Conservation (phyloP, 352 stramenopile species). For the Phytophthora nicotianae region DNA sequence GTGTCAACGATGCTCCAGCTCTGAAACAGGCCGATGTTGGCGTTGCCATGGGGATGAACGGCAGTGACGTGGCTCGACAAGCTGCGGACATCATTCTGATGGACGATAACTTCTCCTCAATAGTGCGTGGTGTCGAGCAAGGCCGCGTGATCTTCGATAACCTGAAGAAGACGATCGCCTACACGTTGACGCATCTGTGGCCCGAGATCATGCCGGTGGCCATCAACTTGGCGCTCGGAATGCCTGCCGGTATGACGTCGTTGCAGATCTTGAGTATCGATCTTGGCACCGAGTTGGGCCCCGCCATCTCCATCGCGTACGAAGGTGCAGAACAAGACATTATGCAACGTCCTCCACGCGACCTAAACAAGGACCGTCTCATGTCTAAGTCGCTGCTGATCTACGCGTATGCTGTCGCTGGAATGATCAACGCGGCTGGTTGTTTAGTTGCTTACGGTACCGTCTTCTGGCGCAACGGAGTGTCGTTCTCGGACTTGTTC, state of each 20-base stretch:
- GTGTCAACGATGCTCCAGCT: constrained; percentile 65
- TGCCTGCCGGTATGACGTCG: constrained; percentile 83
- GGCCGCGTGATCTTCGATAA: constrained; percentile 80
- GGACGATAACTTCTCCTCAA: constrained; percentile 96
- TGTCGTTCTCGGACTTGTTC: constrained; percentile 50
- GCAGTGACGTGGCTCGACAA: constrained; percentile 91
- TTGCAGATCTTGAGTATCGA: constrained; percentile 91
- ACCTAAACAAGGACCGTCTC: constrained; percentile 74
- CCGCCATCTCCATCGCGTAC: constrained; percentile 90
- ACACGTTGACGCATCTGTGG: constrained; percentile 90
- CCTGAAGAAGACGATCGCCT: constrained; percentile 93
- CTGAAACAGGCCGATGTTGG: constrained; percentile 92
- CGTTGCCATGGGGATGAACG: constrained; percentile 96
- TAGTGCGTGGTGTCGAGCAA: constrained; percentile 78
- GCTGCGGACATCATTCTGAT: constrained; percentile 95
- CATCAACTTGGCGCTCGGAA: constrained; percentile 79
- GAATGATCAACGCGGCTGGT: constrained; percentile 73
- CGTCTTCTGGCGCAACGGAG: constrained; percentile 44
- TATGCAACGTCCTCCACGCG: constrained; percentile 69
- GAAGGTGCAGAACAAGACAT: constrained; percentile 80
- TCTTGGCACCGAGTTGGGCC: constrained; percentile 88
- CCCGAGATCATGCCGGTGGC: constrained; percentile 75
- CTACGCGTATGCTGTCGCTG: constrained; percentile 86
- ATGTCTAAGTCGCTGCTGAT: constrained; percentile 81
- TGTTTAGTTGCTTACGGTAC: constrained; percentile 40